phyloP scores from a whole-genome alignment of 352 stramenopile genomes.

The Pythium phragmiticola region DNA sequence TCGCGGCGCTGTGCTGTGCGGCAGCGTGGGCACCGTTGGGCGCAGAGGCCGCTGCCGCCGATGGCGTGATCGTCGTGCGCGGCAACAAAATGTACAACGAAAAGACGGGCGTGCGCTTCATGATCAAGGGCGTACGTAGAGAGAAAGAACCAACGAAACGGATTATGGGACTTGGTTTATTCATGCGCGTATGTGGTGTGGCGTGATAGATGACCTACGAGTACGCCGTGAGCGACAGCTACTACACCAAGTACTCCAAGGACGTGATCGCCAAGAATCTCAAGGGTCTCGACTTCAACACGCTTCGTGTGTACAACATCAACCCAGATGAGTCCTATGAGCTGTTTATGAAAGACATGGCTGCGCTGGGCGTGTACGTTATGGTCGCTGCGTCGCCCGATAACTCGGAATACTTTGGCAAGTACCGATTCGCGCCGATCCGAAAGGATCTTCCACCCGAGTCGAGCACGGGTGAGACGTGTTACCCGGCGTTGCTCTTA shows the following conservation, averaged over 20 bases:
- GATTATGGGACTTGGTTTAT: neutral
- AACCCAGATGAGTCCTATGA: slow-evolving; percentile 81
- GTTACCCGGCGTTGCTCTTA: slow-evolving; percentile 79
- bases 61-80: slow-evolving; percentile 57
- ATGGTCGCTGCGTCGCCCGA: slow-evolving; percentile 77
- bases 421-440: slow-evolving; percentile 73
- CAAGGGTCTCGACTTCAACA: slow-evolving; percentile 79
- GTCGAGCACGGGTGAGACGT: slow-evolving; percentile 66
- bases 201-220: slow-evolving; percentile 75
- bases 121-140: slow-evolving; percentile 77
- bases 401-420: slow-evolving; percentile 83
- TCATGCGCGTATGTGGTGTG: neutral
- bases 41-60: slow-evolving; percentile 1
- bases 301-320: slow-evolving; percentile 85
- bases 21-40: neutral
- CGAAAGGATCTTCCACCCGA: slow-evolving; percentile 33
- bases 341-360: slow-evolving; percentile 88
- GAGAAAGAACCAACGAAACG: neutral
- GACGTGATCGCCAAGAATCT: slow-evolving; percentile 62
- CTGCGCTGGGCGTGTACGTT: slow-evolving; percentile 70
- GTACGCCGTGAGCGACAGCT: slow-evolving; percentile 83
- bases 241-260: slow-evolving; percentile 86
- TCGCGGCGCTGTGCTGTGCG: slow-evolving; percentile 16
- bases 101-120: slow-evolving; percentile 79
- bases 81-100: slow-evolving; percentile 88